Base-by-base conservation (phyloP, 2,329 filamentous ascomycete species). In the Nothophaeocryptopus gaeumannii region DNA sequence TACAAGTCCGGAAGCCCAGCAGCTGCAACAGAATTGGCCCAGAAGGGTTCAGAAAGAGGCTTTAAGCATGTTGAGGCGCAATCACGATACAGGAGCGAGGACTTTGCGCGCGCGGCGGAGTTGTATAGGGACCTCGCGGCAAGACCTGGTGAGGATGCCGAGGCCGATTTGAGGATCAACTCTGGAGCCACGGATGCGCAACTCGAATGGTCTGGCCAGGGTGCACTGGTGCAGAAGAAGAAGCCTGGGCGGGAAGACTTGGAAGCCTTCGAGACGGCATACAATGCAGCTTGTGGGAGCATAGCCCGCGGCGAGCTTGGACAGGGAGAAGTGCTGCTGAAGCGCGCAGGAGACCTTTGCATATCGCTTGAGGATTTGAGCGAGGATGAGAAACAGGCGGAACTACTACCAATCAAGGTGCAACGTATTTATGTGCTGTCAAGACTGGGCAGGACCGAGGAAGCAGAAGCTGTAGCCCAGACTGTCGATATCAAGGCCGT, bases 211-310 rank as follows among this genome's bases (percentile, higher is more conserved):
- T 73, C 79, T 42, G 82, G 82, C 3, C 72, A 74, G 41, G 78
- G 77, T 13, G 70, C 78, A 50, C 64, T 75, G 32, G 75, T 75
- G 33, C 70, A 73, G 51, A 78, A 76, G 58, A 79, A 80, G 67
- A 81, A 80, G 63, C 74, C 78, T 8, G 71, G 72, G 5, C 73
- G 78, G 51, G 81, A 84, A 53, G 82, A 88, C 60, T 70, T 86
- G 20, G 86, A 90, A 55, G 81, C 84, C 2, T 93, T 93, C 60
- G 89, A 93, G 72, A 84, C 86, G 20, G 84, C 86, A 9, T 95
- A 88, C 72, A 95, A 95, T 67, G 79, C 82, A 16, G 88, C 87
- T 8, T 92, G 88, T 66, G 78, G 78, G 14, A 82, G 81, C 66
- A 83, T 93, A 60, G 85, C 86, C 11, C 76, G 81, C 39, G 85